Conservation (phyloP, 495 filamentous ascomycete genomes). For the Lophiotrema nucula region DNA sequence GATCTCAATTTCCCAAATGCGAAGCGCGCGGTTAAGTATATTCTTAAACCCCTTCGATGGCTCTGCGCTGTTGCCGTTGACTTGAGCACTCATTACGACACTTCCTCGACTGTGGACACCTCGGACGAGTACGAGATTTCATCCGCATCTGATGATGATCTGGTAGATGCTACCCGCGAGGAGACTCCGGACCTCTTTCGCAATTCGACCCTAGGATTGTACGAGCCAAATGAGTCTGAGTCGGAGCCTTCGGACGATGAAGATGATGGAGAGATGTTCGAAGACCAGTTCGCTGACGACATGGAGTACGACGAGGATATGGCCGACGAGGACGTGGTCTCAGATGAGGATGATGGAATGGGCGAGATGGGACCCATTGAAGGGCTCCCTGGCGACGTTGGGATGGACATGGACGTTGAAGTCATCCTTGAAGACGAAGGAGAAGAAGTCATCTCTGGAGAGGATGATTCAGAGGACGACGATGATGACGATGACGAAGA, state of each 20-base stretch:
- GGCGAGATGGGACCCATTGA: conserved; percentile 78
- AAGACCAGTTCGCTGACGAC: conserved; percentile 70
- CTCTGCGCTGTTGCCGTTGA: conserved; percentile 83
- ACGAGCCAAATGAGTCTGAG: conserved; percentile 76
- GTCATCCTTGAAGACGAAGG: conserved; percentile 76
- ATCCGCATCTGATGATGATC: conserved; percentile 84
- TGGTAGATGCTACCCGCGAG: conserved; percentile 77
- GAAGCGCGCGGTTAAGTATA: conserved; percentile 92
- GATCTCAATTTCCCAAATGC: conserved; percentile 93
- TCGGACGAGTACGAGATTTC: conserved; percentile 82
- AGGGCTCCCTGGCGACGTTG: conserved; percentile 75
- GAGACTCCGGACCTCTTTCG: conserved; percentile 97
- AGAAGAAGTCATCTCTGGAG: conserved; percentile 60
- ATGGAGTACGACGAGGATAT: conserved; percentile 80
- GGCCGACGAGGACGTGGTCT: conserved; percentile 81
- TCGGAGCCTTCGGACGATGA: conserved; percentile 66
- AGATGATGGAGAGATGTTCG: conserved; percentile 46
- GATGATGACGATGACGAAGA: conserved; percentile 57
- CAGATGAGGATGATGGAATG: conserved; percentile 73
- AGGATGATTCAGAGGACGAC: conserved; percentile 64
- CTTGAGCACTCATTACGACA: conserved; percentile 74
- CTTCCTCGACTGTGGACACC: conserved; percentile 61
- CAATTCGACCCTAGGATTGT: conserved; percentile 92
- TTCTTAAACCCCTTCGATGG: conserved; percentile 81
- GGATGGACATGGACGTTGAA: conserved; percentile 76